Evolutionary conservation across 192 early-diverging fungal genomes (phyloP), one percentile per base, ranked within the genome.

Genomic region (Podila verticillata): DNA sequence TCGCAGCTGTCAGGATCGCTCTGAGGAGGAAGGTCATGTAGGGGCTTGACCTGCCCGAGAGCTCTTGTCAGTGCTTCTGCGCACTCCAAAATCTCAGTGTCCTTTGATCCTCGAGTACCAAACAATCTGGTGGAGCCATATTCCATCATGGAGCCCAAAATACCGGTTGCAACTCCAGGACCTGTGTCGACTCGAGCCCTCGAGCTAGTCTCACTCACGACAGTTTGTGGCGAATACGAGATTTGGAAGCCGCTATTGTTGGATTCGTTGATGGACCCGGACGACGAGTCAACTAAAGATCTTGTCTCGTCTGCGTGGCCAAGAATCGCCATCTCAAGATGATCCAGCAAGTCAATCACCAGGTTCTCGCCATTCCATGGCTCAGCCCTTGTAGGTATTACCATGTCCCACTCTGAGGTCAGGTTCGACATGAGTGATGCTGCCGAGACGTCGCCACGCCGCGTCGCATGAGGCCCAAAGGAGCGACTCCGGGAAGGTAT

Each of bases 1-100:
- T 54, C 24, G 51, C 51, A 54, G 51, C 5, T 44, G 39, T 44
- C 39, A 44, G 17, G 39, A 2, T 44, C 39, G 39, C 39, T 44
- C 4, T 17, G 39, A 15, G 12, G 39, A 15, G 60, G 49, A 4
- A 56, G 0, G 17, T 48, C 49, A 8, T 31, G 19, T 9, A 47
- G 49, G 9, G 31, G 29, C 19, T 58, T 71, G 63, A 79, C 62
- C 22, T 79, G 75, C 4, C 75, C 75, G 17, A 79, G 26, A 2
- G 75, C 75, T 4, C 75, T 63, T 2, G 75, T 79, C 5, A 79
- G 49, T 12, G 75, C 75, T 29, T 79, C 75, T 3, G 75, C 75
- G 54, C 75, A 72, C 48, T 79, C 68, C 39, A 79, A 31, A 10
- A 79, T 63, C 20, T 64, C 36, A 2, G 63, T 66, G 44, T 78